Percentiles rank a stretch among this genome's conserved stretches.
These are phyloP conservation scores for Coemansia javaensis DNA, from an alignment of 192 early-diverging fungal genomes.

Conservation along the genomic window DNA sequence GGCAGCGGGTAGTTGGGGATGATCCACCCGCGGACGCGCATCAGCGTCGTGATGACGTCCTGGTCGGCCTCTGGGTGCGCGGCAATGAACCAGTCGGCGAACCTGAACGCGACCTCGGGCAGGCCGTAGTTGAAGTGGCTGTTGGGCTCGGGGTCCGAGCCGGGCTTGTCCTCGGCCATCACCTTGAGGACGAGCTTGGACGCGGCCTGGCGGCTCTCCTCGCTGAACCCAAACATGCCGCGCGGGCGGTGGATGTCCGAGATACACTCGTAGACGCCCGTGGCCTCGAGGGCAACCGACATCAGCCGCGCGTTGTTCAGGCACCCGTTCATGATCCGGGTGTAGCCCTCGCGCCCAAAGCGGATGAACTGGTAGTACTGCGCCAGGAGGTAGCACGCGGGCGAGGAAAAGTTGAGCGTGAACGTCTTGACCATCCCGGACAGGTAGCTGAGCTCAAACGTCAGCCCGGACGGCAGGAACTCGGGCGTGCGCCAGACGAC, in stretches of 20 bases:
- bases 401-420: constrained; percentile 74
- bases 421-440: constrained; percentile 65
- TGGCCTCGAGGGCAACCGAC: constrained; percentile 50
- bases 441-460: constrained; percentile 73
- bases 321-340: constrained; percentile 61
- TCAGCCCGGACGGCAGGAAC: constrained; percentile 67
- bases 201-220: constrained; percentile 21
- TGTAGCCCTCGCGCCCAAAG: constrained; percentile 62
- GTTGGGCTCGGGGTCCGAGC: constrained; percentile 26
- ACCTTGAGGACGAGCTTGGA: constrained; percentile 16
- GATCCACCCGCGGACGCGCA: constrained; percentile 70
- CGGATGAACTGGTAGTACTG: constrained; percentile 81
- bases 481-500: constrained; percentile 64
- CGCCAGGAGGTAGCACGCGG: constrained; percentile 68
- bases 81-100: constrained; percentile 54
- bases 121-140: constrained; percentile 49
- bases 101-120: constrained; percentile 62
- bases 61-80: constrained; percentile 55
- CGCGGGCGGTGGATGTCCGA: constrained; percentile 59
- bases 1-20: constrained; percentile 74
- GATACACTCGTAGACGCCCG: constrained; percentile 59
- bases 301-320: constrained; percentile 56
- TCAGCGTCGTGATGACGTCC: constrained; percentile 54
- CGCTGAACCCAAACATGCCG: constrained; percentile 42
- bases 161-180: neutral